phyloP scores from a whole-genome alignment of 768 basidiomycete genomes.

The Agaricus bisporus region DNA sequence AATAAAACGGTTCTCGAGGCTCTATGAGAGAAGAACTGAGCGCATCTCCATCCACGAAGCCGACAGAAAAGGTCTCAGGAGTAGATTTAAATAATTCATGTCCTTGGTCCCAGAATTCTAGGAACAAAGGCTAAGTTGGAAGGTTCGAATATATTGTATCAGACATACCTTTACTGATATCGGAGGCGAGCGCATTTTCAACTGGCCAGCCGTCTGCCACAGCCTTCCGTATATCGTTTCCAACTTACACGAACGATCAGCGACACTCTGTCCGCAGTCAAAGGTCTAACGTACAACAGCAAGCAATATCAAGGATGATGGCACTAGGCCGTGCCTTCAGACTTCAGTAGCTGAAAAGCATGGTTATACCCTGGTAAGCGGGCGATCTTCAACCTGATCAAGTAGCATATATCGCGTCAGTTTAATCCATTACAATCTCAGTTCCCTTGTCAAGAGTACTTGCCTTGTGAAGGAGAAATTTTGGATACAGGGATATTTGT shows the following conservation, averaged over 20 bases:
- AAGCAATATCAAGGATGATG: constrained; percentile 38
- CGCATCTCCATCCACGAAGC: constrained; percentile 50
- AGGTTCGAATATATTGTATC: neutral
- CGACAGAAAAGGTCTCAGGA: constrained; percentile 43
- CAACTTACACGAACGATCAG: constrained; percentile 21
- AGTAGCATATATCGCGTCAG: neutral
- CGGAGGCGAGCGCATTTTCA: constrained; percentile 29
- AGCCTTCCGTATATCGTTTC: constrained; percentile 33
- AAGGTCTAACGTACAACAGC: constrained; percentile 29
- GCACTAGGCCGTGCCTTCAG: constrained; percentile 19
- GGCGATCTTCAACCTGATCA: constrained; percentile 24
- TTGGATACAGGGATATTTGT: constrained; percentile 30
- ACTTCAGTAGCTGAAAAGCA: constrained; percentile 21
- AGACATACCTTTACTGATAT: constrained; percentile 25
- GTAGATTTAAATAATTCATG: constrained; percentile 54
- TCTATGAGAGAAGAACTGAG: constrained; percentile 40
- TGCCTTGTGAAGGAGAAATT: neutral
- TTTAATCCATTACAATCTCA: neutral
- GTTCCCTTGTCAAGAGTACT: neutral
- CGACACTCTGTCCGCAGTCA: neutral
- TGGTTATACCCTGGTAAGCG: constrained; percentile 26
- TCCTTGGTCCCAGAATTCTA: constrained; percentile 57
- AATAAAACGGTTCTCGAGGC: constrained; percentile 20
- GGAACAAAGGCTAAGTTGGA: neutral
- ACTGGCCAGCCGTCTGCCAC: constrained; percentile 34